These are phyloP conservation scores for Phytophthora pini DNA, from an alignment of 352 stramenopile genomes.

Conservation along the genomic window DNA sequence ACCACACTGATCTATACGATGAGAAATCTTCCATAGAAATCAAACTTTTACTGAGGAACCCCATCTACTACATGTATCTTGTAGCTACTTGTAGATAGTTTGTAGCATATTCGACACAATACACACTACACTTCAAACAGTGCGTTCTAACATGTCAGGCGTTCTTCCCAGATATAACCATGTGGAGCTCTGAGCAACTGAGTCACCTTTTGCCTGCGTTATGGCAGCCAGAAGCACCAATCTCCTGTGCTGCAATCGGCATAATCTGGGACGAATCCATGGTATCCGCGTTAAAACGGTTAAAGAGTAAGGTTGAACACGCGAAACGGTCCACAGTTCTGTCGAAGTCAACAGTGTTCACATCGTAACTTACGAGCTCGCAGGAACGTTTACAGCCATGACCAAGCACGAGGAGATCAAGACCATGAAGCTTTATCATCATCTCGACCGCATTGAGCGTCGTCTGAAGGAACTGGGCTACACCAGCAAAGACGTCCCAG, in stretches of 20 bases:
- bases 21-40: constrained; percentile 81
- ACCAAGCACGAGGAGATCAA: constrained; percentile 77
- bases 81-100: neutral
- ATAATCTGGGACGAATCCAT: neutral
- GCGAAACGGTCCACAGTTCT: neutral
- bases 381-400: constrained; percentile 4
- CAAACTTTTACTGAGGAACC: constrained; percentile 67
- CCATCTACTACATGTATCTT: neutral
- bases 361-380: neutral
- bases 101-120: neutral
- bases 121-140: neutral
- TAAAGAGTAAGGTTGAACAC: neutral
- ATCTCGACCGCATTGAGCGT: constrained; percentile 82
- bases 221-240: neutral
- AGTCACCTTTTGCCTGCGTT: neutral
- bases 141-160: no score
- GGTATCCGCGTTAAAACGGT: neutral
- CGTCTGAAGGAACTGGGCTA: constrained; percentile 47
- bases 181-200: no score
- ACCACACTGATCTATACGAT: constrained; percentile 79
- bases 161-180: no score
- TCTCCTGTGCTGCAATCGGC: constrained; percentile 1
- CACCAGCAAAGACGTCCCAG: constrained; percentile 21
- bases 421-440: constrained; percentile 89
- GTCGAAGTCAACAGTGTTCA: neutral